A percentile compares a stretch with the other conserved stretches of the same genome.
phyloP scores from a whole-genome alignment of 768 basidiomycete species.

The Tulasnella sp. region DNA sequence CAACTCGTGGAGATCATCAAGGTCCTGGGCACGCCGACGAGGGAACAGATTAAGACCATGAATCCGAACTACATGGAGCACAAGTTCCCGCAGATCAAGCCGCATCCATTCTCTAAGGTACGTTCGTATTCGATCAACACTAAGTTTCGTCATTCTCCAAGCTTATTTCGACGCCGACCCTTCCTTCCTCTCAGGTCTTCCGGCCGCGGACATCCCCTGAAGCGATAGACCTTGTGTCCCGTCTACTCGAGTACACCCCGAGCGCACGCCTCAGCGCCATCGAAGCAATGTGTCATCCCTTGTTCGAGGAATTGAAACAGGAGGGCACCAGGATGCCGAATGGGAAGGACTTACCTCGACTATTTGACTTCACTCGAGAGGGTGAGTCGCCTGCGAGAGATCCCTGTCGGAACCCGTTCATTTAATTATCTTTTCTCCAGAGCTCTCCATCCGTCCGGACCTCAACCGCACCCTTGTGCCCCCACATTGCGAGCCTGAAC shows the following conservation, averaged over 20 bases:
- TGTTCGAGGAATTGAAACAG: constrained; percentile 91
- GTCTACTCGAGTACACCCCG: constrained; percentile 96
- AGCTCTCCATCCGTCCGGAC: constrained; percentile 93
- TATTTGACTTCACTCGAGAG: constrained; percentile 95
- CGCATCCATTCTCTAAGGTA: constrained; percentile 98
- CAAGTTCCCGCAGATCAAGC: constrained; percentile 99
- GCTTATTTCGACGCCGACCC: not conserved
- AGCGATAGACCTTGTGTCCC: constrained; percentile 91
- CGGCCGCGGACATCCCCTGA: constrained; percentile 92
- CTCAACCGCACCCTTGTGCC: constrained; percentile 88
- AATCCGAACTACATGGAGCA: constrained; percentile 99
- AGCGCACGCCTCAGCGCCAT: constrained; percentile 80
- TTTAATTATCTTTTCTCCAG: constrained; percentile 34
- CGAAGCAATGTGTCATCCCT: constrained; percentile 86
- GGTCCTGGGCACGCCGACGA: constrained; percentile 92
- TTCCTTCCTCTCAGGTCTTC: constrained; percentile 58
- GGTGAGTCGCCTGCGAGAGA: constrained; percentile 42
- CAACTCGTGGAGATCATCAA: constrained; percentile 99
- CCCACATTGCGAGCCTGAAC: constrained; percentile 76
- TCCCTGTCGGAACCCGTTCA: not conserved
- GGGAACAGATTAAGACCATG: constrained; percentile 99
- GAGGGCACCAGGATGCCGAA: constrained; percentile 94
- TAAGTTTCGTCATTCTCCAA: not conserved
- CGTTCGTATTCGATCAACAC: not conserved
- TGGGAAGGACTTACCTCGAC: constrained; percentile 85